A percentile compares a stretch with the other conserved stretches of the same genome.
Conservation (phyloP, 805 yeast genomes). For the Candida succiphila region DNA sequence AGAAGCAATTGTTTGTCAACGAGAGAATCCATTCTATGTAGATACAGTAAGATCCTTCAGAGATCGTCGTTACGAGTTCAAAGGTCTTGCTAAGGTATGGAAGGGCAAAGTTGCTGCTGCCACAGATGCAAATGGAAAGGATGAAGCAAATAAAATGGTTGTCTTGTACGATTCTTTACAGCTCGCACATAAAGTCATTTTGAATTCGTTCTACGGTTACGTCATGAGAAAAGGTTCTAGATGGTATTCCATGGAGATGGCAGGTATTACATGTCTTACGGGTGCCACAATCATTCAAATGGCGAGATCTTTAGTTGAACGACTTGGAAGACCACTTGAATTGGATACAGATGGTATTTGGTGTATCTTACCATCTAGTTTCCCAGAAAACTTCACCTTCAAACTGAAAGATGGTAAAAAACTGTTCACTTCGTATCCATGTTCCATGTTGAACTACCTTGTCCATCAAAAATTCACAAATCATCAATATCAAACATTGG, state of each 20-base stretch:
- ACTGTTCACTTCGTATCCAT: constrained; percentile 77
- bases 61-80: constrained; percentile 93
- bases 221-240: constrained; percentile 99
- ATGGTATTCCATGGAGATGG: constrained; percentile 99
- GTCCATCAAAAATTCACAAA: constrained; percentile 91
- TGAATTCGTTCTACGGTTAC: constrained; percentile 94
- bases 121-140: constrained; percentile 51
- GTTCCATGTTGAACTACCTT: constrained; percentile 89
- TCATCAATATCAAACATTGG: constrained; percentile 84
- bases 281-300: constrained; percentile 97
- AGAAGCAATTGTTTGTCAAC: constrained; percentile 91
- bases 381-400: constrained; percentile 81
- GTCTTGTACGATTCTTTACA: constrained; percentile 91
- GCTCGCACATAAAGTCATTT: constrained; percentile 91
- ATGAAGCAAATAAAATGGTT: constrained; percentile 91
- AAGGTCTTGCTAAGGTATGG: constrained; percentile 91
- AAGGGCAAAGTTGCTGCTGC: constrained; percentile 61
- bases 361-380: constrained; percentile 92
- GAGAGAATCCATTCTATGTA: constrained; percentile 96
- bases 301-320: constrained; percentile 87
- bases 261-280: constrained; percentile 95
- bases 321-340: constrained; percentile 91
- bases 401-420: constrained; percentile 69
- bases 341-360: constrained; percentile 99
- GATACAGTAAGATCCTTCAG: constrained; percentile 90